Conservation (phyloP, 306 rosid species). For the Leucaena leucocephala region DNA sequence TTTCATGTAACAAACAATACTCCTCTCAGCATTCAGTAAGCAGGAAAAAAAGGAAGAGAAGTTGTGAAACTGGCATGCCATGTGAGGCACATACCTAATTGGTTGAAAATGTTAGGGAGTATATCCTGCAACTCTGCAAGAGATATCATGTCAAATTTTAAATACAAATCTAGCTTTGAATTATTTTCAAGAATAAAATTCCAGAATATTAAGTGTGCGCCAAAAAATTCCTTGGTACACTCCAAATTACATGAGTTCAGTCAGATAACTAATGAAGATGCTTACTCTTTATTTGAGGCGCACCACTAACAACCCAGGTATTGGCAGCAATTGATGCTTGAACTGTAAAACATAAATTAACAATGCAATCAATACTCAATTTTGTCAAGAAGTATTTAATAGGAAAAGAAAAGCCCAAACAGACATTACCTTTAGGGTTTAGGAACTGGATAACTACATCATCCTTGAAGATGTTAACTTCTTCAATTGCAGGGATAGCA, state of each 20-base stretch:
- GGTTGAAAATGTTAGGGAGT: conserved; percentile 89
- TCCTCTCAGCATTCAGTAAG: not conserved
- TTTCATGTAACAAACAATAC: not conserved
- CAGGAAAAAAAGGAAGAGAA: not conserved
- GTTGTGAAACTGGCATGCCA: not conserved
- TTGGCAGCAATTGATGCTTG: conserved; percentile 99
- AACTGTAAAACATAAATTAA: conserved; percentile 54
- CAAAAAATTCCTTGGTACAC: not conserved
- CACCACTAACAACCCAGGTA: conserved; percentile 98
- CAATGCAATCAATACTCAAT: conserved; percentile 9
- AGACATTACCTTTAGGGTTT: conserved; percentile 79
- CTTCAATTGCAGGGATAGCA: conserved; percentile 95
- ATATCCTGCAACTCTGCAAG: conserved; percentile 93
- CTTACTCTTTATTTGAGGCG: conserved; percentile 97
- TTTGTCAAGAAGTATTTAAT: not conserved
- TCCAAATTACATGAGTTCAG: not conserved
- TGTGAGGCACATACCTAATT: conserved; percentile 64
- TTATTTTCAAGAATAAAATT: not conserved
- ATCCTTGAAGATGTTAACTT: conserved; percentile 94
- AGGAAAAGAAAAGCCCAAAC: not conserved
- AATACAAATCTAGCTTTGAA: not conserved
- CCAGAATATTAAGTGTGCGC: not conserved
- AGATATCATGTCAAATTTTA: conserved; percentile 19
- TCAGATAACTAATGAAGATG: not conserved
- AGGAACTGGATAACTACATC: conserved; percentile 89